Base-by-base conservation (phyloP, 2,329 filamentous ascomycete species). In the Phialophora macrospora region DNA sequence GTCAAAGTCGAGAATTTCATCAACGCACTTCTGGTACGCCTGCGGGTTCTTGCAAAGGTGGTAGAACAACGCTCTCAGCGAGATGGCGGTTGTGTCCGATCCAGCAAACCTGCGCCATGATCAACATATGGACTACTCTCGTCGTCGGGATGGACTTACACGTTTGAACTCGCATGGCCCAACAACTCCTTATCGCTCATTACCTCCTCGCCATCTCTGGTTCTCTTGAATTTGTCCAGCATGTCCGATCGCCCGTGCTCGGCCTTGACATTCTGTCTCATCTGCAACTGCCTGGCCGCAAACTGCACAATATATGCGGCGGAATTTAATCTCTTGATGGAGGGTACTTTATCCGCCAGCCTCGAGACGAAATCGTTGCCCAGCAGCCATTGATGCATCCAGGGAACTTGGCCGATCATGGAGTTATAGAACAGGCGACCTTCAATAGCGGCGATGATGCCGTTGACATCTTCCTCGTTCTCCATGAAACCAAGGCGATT, bases 41-140 rank as follows among this genome's bases (percentile, higher is more conserved):
- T 54, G 49, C 1, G 66, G 66, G 41, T 68, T 84, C 55, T 82
- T 86, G 65, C 79, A 80, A 2, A 81, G 85, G 86, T 75, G 71
- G 80, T 78, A 55, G 46, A 64, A 66, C 38, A 66, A 51, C 30
- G 62, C 83, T 22, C 55, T 55, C 0, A 70, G 49, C 1, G 68
- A 67, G 12, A 68, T 68, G 20, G 66, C 68, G 14, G 68, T 70
- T 1, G 68, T 70, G 30, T 70, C 68, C 44, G 62, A 65, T 38
- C 68, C 68, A 8, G 68, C 68, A 38, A 70, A 66, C 24, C 68
- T 70, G 7, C 46, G 6, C 4, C 11, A 11, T 49, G n/a, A 38
- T 52, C 26, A 52, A 52, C 12, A 17, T 9, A 12, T 7, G 14
- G 14, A 14, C 8, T 55, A 24, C 28, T 22, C n/a, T 55, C 17